Percentiles rank a stretch among this genome's conserved stretches.
phyloP scores from a whole-genome alignment of 2,329 filamentous ascomycete genomes.

The Hypoxylon sp. region DNA sequence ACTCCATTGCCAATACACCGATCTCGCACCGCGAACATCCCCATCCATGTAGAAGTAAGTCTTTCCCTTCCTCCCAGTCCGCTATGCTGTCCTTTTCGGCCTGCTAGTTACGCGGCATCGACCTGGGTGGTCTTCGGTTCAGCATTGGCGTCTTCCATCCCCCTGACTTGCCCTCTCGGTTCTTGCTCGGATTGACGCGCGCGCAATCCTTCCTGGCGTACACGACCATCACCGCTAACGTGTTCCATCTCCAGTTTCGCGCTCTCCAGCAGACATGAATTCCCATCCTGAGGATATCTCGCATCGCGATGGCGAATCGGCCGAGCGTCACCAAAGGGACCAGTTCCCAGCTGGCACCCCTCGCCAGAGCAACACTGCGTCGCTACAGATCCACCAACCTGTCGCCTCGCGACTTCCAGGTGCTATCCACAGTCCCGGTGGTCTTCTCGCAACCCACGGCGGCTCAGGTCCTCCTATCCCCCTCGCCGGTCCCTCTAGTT shows the following conservation, averaged over 20 bases:
- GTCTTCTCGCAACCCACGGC: constrained; percentile 79
- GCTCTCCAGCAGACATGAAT: constrained; percentile 43
- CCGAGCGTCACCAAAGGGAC: constrained; percentile 68
- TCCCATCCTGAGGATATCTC: constrained; percentile 54
- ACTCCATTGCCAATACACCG: background rate
- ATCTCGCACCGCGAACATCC: background rate
- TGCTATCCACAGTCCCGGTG: constrained; percentile 91
- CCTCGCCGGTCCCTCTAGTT: constrained; percentile 60
- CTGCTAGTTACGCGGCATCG: too few species aligned
- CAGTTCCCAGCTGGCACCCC: constrained; percentile 69
- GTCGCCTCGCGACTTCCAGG: constrained; percentile 82
- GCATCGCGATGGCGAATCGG: constrained; percentile 70
- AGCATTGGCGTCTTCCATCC: constrained; percentile 5
- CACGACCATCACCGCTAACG: constrained; percentile 22
- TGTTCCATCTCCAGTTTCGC: constrained; percentile 21
- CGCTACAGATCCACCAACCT: constrained; percentile 92
- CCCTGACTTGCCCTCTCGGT: constrained; percentile 24
- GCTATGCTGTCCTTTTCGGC: constrained; percentile 2
- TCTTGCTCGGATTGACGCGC: constrained; percentile 9
- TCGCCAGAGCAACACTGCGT: constrained; percentile 86
- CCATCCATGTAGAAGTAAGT: constrained; percentile 41
- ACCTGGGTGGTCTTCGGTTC: constrained; percentile 1
- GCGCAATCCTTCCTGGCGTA: constrained; percentile 14
- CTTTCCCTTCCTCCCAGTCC: background rate
- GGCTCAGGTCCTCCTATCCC: constrained; percentile 62